Evolutionary conservation across 2,329 filamentous ascomycete genomes (phyloP).

Genomic region (Pseudomassariella vexata): DNA sequence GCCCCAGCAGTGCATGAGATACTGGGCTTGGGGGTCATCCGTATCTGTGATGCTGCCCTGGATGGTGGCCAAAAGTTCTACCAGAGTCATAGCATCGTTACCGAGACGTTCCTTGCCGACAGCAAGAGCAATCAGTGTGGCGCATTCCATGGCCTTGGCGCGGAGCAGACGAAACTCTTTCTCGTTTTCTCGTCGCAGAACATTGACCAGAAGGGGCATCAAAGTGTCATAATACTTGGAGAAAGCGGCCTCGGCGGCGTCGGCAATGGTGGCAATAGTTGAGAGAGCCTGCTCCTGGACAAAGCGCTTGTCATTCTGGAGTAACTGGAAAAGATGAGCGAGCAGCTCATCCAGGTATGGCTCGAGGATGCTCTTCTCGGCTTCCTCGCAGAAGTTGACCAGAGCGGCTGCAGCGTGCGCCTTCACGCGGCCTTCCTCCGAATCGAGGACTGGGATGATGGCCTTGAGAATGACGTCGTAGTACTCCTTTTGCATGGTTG

Average conservation of each 20-base stretch:
- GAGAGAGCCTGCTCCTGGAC: constrained; percentile 97
- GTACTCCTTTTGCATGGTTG: constrained; percentile 95
- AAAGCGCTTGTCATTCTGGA: constrained; percentile 89
- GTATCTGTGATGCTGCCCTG: constrained; percentile 82
- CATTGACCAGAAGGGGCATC: constrained; percentile 90
- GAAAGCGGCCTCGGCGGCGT: constrained; percentile 93
- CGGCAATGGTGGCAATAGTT: constrained; percentile 97
- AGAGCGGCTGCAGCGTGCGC: constrained; percentile 95
- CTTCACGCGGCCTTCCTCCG: constrained; percentile 87
- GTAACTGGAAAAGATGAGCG: constrained; percentile 75
- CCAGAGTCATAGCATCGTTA: constrained; percentile 77
- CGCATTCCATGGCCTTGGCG: constrained; percentile 98
- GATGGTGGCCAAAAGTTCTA: constrained; percentile 81
- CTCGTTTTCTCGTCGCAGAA: constrained; percentile 81
- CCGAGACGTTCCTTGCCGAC: constrained; percentile 92
- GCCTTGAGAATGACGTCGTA: constrained; percentile 81
- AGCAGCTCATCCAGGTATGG: constrained; percentile 89
- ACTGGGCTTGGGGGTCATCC: constrained; percentile 94
- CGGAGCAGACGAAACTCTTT: constrained; percentile 88
- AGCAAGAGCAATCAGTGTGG: constrained; percentile 89
- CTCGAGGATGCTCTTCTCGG: constrained; percentile 84
- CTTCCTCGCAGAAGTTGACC: constrained; percentile 98
- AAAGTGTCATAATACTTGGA: constrained; percentile 91
- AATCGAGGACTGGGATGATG: constrained; percentile 88
- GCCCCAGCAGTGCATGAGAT: constrained; percentile 98